Evolutionary conservation across 2,329 filamentous ascomycete species (phyloP).

Genomic region (Pyrenophora seminiperda): DNA sequence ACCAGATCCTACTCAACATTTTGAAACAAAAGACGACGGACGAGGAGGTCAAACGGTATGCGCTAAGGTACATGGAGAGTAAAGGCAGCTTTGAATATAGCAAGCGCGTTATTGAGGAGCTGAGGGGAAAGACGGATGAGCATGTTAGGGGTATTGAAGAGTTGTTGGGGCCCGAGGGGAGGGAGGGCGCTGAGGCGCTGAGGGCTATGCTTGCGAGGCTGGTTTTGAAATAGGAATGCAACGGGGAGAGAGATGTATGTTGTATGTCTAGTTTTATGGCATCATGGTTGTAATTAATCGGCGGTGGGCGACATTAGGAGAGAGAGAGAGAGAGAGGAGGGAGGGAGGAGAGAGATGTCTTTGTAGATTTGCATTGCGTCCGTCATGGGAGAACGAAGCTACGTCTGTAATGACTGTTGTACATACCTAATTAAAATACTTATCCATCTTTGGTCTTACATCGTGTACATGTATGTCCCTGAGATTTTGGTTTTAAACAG

Average conservation of each 20-base stretch:
- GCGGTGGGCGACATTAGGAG: too few relatives aligned
- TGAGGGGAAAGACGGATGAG: slow-evolving; percentile 51
- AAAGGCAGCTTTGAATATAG: slow-evolving; percentile 92
- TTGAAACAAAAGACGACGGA: slow-evolving; percentile 87
- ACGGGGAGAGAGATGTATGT: not conserved
- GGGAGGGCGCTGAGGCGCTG: slow-evolving; percentile 48
- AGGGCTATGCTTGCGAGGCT: slow-evolving; percentile 50
- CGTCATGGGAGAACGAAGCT: too few relatives aligned
- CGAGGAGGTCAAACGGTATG: slow-evolving; percentile 87
- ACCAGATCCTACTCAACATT: slow-evolving; percentile 86
- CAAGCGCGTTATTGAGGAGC: slow-evolving; percentile 59
- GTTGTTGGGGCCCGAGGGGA: slow-evolving; percentile 45
- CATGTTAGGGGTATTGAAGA: slow-evolving; percentile 51
- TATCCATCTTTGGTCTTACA: too few relatives aligned
- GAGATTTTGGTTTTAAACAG: too few relatives aligned
- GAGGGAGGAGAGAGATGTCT: too few relatives aligned
- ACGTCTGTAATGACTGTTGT: too few relatives aligned
- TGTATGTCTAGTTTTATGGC: not conserved
- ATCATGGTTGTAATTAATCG: not conserved
- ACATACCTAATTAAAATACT: too few relatives aligned
- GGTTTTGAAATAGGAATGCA: slow-evolving; percentile 31
- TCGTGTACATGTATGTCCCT: too few relatives aligned
- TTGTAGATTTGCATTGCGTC: too few relatives aligned
- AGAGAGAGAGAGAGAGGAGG: too few relatives aligned
- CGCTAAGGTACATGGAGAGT: slow-evolving; percentile 85